Evolutionary conservation across 305 asterid genomes (phyloP).

Genomic region (Plantago rigida): DNA sequence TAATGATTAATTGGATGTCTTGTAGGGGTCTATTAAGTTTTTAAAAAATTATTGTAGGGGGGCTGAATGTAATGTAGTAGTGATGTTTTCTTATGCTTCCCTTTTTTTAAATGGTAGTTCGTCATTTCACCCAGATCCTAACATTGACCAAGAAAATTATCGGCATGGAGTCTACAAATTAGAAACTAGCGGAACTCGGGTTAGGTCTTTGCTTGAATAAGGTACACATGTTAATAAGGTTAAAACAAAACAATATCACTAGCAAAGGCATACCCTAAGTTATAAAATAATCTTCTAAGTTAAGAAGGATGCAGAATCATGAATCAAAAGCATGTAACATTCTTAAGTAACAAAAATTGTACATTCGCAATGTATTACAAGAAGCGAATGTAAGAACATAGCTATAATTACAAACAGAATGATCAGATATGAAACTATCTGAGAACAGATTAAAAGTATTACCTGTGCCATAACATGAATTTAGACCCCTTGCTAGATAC

Average conservation of each 20-base stretch:
- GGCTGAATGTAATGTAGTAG: no score
- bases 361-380: slow-evolving; percentile 2
- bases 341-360: neutral
- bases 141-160: no score
- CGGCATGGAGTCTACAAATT: no score
- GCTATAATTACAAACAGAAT: slow-evolving; percentile 11
- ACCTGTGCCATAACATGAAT: slow-evolving; percentile 94
- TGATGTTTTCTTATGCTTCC: no score
- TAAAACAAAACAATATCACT: slow-evolving; percentile 5
- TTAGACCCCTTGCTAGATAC: slow-evolving; percentile 87
- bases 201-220: no score
- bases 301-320: slow-evolving; percentile 17
- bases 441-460: slow-evolving; percentile 18
- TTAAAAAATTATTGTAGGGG: no score
- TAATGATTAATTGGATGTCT: no score
- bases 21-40: no score
- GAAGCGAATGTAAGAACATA: slow-evolving; percentile 1
- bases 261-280: slow-evolving; percentile 14
- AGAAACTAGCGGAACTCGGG: no score
- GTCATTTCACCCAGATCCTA: neutral
- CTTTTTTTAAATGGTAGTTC: no score
- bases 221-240: neutral
- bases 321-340: slow-evolving; percentile 17
- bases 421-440: slow-evolving; percentile 6
- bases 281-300: slow-evolving; percentile 15